These are phyloP conservation scores for Thalassiosira profunda DNA, from an alignment of 108 stramenopile species.

Conservation along the genomic window DNA sequence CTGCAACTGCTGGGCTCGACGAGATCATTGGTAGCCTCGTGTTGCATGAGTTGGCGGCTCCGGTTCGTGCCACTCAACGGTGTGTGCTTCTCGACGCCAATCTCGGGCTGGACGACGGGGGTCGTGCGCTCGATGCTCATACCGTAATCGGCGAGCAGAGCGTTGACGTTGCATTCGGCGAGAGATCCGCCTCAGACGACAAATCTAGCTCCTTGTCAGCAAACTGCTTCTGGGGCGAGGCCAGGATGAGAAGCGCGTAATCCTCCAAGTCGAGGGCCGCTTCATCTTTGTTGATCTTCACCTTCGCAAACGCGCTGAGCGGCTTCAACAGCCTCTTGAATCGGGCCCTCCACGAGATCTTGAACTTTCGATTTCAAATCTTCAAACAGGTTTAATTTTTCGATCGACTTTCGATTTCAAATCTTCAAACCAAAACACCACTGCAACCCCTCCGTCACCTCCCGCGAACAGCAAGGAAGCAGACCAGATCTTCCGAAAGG, in stretches of 20 bases:
- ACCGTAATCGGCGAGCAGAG: conserved; percentile 68
- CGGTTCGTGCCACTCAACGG: conserved; percentile 1
- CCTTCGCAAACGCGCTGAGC: conserved; percentile 56
- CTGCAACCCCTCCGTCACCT: no score
- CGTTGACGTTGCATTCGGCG: conserved; percentile 75
- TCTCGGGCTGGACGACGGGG: conserved; percentile 68
- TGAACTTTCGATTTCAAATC: no score
- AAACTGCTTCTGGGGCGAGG: conserved; percentile 53
- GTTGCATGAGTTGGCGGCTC: conserved; percentile 1
- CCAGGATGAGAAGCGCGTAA: conserved; percentile 56
- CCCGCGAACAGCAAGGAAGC: not conserved
- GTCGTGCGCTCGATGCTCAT: conserved; percentile 60
- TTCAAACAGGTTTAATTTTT: no score
- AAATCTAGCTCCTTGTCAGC: conserved; percentile 52
- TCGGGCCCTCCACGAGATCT: conserved; percentile 39
- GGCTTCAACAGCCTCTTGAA: conserved; percentile 67
- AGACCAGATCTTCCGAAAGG: conserved; percentile 24
- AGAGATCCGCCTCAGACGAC: conserved; percentile 69
- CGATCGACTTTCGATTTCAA: no score
- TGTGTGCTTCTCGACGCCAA: conserved; percentile 36
- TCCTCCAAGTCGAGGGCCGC: conserved; percentile 40
- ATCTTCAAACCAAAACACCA: no score
- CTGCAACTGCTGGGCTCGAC: conserved; percentile 16
- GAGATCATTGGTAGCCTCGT: conserved; percentile 12
- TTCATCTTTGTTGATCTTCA: conserved; percentile 53